Evolutionary conservation across 495 filamentous ascomycete genomes (phyloP), one percentile per base, ranked within the genome.

Genomic region (Penicillium egyptiacum): DNA sequence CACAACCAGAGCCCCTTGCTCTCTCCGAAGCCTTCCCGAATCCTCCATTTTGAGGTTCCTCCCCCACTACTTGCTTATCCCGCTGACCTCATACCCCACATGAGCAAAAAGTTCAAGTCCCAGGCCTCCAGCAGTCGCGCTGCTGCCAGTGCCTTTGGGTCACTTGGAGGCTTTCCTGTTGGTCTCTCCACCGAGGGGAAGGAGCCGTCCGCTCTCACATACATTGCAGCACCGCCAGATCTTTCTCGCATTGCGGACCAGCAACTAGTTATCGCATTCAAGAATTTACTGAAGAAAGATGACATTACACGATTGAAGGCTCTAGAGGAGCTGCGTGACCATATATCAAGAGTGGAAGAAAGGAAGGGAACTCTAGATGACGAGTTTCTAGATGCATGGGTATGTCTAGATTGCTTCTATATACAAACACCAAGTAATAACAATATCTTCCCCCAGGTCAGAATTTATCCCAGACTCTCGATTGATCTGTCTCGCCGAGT

Each of bases 261-360:
- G 28, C 88, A 91, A 64, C 76, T 94, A 46, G 83, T 90, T 14
- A 92, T 99, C 9, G 82, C 87, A 20, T 92, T 96, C 78, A 96
- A 97, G 69, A 95, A 92, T 62, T 78, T 96, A 16, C 81, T 85
- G 45, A 99, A 98, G 75, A 96, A 91, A 71, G 92, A 96, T 75
- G 87, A 87, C 55, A 93, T 84, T 14, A 99, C 95, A 26, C 93
- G 95, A 63, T 80, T 87, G n/a, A 96, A 95, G 68, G 94, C 91
- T 0, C 69, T 99, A 48, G 93, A 98, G 53, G 93, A 96, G 41
- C 69, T 99, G 31, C 81, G 87, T 44, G 67, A 81, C 39, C 82
- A 87, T 63, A 75, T 91, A n/a, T 54, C 77, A 60, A 69, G 73
- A 50, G 54, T 78, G 45, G 64, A 77, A 51, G 74, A 72, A 16